These are phyloP conservation scores for Crepidotus variabilis DNA, from an alignment of 768 basidiomycete genomes.

Conservation along the genomic window DNA sequence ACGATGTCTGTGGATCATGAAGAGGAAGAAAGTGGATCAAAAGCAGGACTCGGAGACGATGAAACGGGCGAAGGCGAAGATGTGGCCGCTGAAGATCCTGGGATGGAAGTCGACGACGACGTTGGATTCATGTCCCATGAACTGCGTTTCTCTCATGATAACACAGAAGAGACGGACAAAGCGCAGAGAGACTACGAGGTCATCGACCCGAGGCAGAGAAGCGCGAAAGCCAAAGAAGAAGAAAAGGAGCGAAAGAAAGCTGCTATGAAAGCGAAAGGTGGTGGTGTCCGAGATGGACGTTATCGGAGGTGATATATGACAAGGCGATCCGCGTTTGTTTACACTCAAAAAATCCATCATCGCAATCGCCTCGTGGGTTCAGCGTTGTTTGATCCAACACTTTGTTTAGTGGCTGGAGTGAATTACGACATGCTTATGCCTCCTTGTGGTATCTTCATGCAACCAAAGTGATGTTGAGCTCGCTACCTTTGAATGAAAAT, in stretches of 20 bases:
- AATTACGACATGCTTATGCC: neutral
- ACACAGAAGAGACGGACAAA: constrained; percentile 69
- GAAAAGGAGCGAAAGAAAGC: constrained; percentile 62
- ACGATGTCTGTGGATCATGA: constrained; percentile 27
- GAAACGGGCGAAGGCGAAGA: constrained; percentile 16
- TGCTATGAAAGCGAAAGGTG: constrained; percentile 29
- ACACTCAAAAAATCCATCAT: neutral
- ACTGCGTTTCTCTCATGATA: constrained; percentile 75
- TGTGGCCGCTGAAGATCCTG: constrained; percentile 23
- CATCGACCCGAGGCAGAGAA: constrained; percentile 75
- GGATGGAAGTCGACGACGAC: constrained; percentile 78
- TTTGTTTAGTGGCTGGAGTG: neutral
- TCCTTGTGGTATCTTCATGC: too few relatives aligned
- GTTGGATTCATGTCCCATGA: constrained; percentile 69
- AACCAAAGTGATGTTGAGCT: too few relatives aligned
- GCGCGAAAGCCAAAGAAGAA: constrained; percentile 74
- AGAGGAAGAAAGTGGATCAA: constrained; percentile 8
- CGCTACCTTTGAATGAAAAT: too few relatives aligned
- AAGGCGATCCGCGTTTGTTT: neutral
- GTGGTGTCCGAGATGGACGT: constrained; percentile 31
- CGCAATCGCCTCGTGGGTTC: neutral
- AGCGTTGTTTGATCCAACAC: neutral
- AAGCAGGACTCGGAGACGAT: constrained; percentile 3
- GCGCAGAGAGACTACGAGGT: constrained; percentile 87
- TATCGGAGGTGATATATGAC: constrained; percentile 1